A percentile compares a stretch with the other conserved stretches of the same genome.
Evolutionary conservation across 108 stramenopile genomes (phyloP).

Genomic region (Pseudonitzschia multiseries): DNA sequence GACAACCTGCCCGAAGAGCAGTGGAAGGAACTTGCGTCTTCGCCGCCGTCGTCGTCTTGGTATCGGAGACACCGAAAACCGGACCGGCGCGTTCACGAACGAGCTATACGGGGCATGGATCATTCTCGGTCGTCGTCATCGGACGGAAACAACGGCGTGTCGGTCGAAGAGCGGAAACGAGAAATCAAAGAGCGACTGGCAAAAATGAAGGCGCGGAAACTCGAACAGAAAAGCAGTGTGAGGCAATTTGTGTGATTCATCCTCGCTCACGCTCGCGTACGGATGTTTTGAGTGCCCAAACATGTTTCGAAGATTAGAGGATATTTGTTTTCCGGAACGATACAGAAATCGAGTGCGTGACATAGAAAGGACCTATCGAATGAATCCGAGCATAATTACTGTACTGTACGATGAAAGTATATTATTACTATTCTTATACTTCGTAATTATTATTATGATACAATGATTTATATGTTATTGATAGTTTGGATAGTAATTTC

Average conservation of each 20-base stretch:
- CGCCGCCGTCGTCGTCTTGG: slow-evolving; percentile 59
- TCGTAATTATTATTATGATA: too few species aligned
- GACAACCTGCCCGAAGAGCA: slow-evolving; percentile 41
- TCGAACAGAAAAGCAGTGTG: not conserved
- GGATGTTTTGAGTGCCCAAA: not conserved
- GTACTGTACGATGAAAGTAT: too few species aligned
- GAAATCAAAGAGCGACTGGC: slow-evolving; percentile 30
- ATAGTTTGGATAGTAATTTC: too few species aligned
- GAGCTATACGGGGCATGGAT: not conserved
- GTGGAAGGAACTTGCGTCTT: slow-evolving; percentile 32
- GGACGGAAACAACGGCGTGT: not conserved
- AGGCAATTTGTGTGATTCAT: slow-evolving; percentile 1
- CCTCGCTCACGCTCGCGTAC: not conserved
- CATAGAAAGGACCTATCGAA: too few species aligned
- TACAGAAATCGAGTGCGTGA: too few species aligned
- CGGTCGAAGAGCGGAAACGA: slow-evolving; percentile 26
- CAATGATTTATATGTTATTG: too few species aligned
- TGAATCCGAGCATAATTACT: too few species aligned
- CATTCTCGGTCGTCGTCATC: not conserved
- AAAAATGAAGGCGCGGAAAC: slow-evolving; percentile 11
- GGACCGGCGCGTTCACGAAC: slow-evolving; percentile 27
- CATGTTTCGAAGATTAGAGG: not conserved
- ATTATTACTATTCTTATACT: too few species aligned
- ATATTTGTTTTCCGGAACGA: too few species aligned
- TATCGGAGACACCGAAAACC: slow-evolving; percentile 76